Conservation (phyloP, 495 filamentous ascomycete genomes). For the Aspergillus incahuasiensis region DNA sequence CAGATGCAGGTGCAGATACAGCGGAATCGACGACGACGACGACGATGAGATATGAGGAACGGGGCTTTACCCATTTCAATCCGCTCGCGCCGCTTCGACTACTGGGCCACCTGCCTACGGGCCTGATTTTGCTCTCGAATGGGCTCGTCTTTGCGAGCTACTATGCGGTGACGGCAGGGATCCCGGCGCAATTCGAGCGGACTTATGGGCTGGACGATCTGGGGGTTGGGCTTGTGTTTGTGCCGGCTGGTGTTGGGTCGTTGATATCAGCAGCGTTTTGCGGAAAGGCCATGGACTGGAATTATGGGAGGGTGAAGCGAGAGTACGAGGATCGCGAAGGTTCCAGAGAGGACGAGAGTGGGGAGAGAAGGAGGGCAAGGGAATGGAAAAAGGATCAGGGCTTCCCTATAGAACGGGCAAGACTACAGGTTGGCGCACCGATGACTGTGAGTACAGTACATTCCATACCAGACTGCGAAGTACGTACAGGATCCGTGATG, state of each 20-base stretch:
- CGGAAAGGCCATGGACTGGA: conserved; percentile 59
- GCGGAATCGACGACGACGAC: neutral
- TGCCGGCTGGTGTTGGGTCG: conserved; percentile 49
- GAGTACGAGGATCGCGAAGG: no score
- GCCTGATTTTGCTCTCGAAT: conserved; percentile 46
- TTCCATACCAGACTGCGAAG: neutral
- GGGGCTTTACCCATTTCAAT: conserved; percentile 20
- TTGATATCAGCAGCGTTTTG: conserved; percentile 70
- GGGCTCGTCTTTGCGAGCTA: conserved; percentile 33
- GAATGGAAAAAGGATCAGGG: conserved; percentile 30
- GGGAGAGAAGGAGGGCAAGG: conserved; percentile 36
- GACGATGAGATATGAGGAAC: no score
- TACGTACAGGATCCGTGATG: no score
- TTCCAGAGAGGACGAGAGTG: conserved; percentile 14
- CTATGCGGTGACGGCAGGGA: conserved; percentile 32
- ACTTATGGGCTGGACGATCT: conserved; percentile 32
- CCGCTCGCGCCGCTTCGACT: conserved; percentile 38
- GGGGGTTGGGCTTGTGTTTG: conserved; percentile 33
- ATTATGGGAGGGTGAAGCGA: conserved; percentile 33
- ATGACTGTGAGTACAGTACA: conserved; percentile 19
- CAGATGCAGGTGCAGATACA: no score
- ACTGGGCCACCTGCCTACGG: conserved; percentile 50
- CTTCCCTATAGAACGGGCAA: conserved; percentile 42
- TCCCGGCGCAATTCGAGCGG: conserved; percentile 25
- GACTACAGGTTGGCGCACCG: conserved; percentile 38